A percentile compares a stretch with the other conserved stretches of the same genome.
phyloP scores from a whole-genome alignment of 2,329 filamentous ascomycete species.

The Blastomyces emzantsi region DNA sequence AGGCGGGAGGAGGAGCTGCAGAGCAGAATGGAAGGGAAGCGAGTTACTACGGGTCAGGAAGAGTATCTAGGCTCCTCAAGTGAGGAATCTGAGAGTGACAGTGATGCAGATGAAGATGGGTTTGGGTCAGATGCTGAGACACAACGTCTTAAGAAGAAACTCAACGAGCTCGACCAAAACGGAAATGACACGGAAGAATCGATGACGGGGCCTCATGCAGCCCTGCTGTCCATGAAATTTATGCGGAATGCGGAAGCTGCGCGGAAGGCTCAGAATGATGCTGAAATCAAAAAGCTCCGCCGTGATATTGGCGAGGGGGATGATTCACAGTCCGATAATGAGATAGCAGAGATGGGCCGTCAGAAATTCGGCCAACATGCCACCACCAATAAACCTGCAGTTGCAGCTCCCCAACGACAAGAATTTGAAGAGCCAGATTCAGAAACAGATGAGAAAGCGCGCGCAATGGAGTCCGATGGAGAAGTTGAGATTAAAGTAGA shows the following conservation, averaged over 20 bases:
- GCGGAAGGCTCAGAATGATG: slow-evolving; percentile 70
- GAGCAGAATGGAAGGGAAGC: slow-evolving; percentile 66
- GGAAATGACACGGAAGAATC: slow-evolving; percentile 33
- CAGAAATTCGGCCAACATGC: slow-evolving; percentile 32
- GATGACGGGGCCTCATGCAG: slow-evolving; percentile 47
- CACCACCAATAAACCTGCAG: slow-evolving; percentile 23
- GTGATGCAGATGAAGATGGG: slow-evolving; percentile 51
- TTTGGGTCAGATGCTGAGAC: slow-evolving; percentile 29
- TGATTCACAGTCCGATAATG: slow-evolving; percentile 43
- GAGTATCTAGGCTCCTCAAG: slow-evolving; percentile 42
- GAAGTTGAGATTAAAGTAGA: slow-evolving; percentile 32
- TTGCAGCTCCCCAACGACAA: slow-evolving; percentile 30
- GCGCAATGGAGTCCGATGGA: slow-evolving; percentile 20
- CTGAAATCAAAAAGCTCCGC: slow-evolving; percentile 59
- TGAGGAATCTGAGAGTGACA: slow-evolving; percentile 54
- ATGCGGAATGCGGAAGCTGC: slow-evolving; percentile 83
- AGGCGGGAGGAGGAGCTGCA: slow-evolving; percentile 73
- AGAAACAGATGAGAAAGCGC: slow-evolving; percentile 34
- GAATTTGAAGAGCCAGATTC: slow-evolving; percentile 55
- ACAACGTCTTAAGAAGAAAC: slow-evolving; percentile 32
- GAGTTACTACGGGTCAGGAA: slow-evolving; percentile 52
- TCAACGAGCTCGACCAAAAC: slow-evolving; percentile 41
- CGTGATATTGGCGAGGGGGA: slow-evolving; percentile 57
- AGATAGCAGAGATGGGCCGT: slow-evolving; percentile 54
- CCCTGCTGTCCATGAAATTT: slow-evolving; percentile 78